These are phyloP conservation scores for Beauveria varroae DNA, from an alignment of 2,329 filamentous ascomycete genomes.

Conservation along the genomic window DNA sequence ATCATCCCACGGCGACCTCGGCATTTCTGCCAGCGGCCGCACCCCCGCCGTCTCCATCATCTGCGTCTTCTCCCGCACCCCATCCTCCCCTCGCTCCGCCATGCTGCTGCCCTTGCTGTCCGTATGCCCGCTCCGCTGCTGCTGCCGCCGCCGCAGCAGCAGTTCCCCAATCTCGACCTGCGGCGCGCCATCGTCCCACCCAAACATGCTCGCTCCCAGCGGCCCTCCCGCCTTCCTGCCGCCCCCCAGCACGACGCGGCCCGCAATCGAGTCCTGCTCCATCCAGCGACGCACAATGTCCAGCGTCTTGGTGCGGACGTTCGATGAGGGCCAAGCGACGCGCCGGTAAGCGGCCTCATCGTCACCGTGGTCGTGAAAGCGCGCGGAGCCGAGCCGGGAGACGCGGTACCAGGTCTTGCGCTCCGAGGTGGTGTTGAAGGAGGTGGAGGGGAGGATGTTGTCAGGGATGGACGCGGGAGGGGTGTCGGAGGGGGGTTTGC, in stretches of 20 bases:
- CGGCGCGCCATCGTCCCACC: slow-evolving; percentile 50
- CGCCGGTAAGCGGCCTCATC: slow-evolving; percentile 50
- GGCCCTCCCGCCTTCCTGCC: slow-evolving; percentile 24
- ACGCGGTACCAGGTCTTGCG: slow-evolving; percentile 60
- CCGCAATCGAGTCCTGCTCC: slow-evolving; percentile 54
- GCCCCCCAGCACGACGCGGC: slow-evolving; percentile 34
- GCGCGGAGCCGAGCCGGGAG: slow-evolving; percentile 51
- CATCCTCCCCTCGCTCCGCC: too few relatives aligned
- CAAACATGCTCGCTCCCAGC: slow-evolving; percentile 46
- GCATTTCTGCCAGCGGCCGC: not conserved
- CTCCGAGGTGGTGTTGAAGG: slow-evolving; percentile 46
- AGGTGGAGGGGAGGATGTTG: slow-evolving; percentile 38
- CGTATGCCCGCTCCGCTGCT: not conserved
- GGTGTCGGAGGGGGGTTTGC: slow-evolving; percentile 15
- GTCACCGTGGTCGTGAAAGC: slow-evolving; percentile 47
- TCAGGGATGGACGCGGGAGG: slow-evolving; percentile 35
- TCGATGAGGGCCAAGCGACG: slow-evolving; percentile 50
- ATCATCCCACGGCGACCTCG: slow-evolving; percentile 8
- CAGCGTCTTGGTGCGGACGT: slow-evolving; percentile 45
- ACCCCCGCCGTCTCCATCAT: slow-evolving; percentile 14
- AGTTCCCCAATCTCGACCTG: slow-evolving; percentile 39
- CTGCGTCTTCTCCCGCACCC: slow-evolving; percentile 16
- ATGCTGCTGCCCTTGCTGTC: too few relatives aligned
- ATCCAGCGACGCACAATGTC: slow-evolving; percentile 58
- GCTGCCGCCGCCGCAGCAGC: slow-evolving; percentile 24